These are phyloP conservation scores for Pigoraptor vietnamica DNA, from an alignment of 78 protist species.

Conservation along the genomic window DNA sequence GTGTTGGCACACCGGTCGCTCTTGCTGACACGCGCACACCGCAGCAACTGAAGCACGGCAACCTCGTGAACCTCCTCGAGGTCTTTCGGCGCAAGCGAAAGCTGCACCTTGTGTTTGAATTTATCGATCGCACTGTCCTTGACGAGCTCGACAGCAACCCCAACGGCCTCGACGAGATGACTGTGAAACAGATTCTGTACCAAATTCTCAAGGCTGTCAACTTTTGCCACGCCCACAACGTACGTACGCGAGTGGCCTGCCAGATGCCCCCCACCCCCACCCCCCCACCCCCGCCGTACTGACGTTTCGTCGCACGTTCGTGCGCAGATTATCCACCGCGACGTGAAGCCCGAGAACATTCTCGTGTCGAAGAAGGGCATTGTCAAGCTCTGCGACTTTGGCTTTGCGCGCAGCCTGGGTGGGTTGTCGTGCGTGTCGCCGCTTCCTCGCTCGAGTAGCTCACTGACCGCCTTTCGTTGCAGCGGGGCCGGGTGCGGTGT, in stretches of 20 bases:
- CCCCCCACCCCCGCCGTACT: too few relatives aligned
- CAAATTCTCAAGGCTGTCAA: conserved; percentile 39
- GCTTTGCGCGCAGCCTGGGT: background rate
- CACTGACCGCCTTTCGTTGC: background rate
- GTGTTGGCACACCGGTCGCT: background rate
- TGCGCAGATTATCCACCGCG: conserved; percentile 48
- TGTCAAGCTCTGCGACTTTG: background rate
- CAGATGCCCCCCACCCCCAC: background rate
- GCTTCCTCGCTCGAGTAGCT: conserved; percentile 27
- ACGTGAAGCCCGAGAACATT: conserved; percentile 57
- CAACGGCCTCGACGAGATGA: conserved; percentile 19
- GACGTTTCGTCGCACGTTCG: too few relatives aligned
- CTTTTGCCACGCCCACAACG: conserved; percentile 32
- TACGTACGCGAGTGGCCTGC: too few relatives aligned
- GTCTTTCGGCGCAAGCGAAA: conserved; percentile 39
- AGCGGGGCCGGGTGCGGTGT: conserved; percentile 21
- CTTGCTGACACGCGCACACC: too few relatives aligned
- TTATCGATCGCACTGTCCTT: conserved; percentile 36
- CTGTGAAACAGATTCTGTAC: background rate
- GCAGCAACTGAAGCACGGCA: background rate
- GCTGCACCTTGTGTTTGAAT: conserved; percentile 61
- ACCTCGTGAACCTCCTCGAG: conserved; percentile 32
- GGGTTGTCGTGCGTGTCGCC: too few relatives aligned
- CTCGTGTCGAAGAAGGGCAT: conserved; percentile 19
- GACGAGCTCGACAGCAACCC: conserved; percentile 49